Evolutionary conservation across 148 eudicot species (phyloP).

Genomic region (Cornus suecica): DNA sequence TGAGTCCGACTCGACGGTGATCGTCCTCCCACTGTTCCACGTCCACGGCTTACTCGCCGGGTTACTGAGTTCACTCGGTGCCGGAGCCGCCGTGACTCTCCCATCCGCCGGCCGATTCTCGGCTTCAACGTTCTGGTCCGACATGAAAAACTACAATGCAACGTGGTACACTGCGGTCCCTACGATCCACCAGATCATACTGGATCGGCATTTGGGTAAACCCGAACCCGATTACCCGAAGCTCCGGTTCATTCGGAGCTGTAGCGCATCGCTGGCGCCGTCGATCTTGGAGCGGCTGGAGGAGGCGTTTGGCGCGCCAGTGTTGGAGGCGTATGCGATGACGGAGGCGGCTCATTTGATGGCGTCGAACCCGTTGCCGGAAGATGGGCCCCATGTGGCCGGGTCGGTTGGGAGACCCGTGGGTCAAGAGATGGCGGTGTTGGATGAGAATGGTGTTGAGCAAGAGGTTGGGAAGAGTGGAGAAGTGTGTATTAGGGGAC

Average conservation of each 20-base stretch:
- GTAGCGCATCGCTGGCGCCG: constrained; percentile 88
- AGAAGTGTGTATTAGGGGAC: constrained; percentile 90
- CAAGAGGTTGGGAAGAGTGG: constrained; percentile 59
- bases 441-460: constrained; percentile 63
- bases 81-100: constrained; percentile 73
- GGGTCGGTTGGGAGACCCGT: constrained; percentile 88
- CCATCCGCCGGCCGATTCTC: constrained; percentile 88
- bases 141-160: constrained; percentile 61
- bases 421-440: constrained; percentile 80
- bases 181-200: constrained; percentile 86
- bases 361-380: constrained; percentile 86
- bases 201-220: constrained; percentile 59
- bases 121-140: constrained; percentile 80
- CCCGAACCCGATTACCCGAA: constrained; percentile 73
- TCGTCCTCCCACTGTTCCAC: constrained; percentile 85
- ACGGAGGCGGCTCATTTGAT: constrained; percentile 89
- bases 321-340: constrained; percentile 97
- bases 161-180: constrained; percentile 99
- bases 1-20: constrained; percentile 79
- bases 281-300: constrained; percentile 57
- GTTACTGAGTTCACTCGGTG: constrained; percentile 66
- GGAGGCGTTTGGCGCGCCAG: constrained; percentile 82
- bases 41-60: constrained; percentile 81
- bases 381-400: constrained; percentile 64
- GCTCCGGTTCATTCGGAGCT: constrained; percentile 86